Percentiles rank a stretch among this genome's conserved stretches.
These are phyloP conservation scores for Nicotiana otophora DNA, from an alignment of 257 asterid genomes.

Conservation along the genomic window DNA sequence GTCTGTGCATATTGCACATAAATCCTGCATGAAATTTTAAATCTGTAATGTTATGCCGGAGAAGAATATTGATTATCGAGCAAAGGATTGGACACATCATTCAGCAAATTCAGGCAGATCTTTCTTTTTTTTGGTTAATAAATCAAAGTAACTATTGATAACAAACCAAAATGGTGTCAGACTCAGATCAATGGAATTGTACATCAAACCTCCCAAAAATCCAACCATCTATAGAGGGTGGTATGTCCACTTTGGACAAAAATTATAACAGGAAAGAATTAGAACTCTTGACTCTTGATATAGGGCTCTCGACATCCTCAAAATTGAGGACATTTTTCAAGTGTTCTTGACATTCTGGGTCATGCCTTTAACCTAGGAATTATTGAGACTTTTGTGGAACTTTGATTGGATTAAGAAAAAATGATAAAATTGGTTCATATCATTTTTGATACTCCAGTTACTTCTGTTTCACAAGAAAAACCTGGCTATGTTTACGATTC, in stretches of 20 bases:
- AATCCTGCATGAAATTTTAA: slow-evolving; percentile 60
- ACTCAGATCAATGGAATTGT: neutral
- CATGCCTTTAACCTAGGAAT: neutral
- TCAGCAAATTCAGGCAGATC: neutral
- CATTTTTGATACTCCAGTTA: neutral
- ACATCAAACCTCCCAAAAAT: neutral
- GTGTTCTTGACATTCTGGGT: neutral
- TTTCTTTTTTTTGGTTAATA: neutral
- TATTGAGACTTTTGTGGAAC: neutral
- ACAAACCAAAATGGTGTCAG: neutral
- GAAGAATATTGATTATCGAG: slow-evolving; percentile 4
- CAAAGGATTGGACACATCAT: neutral
- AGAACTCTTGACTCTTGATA: neutral
- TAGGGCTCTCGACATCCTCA: neutral
- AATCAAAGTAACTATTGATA: slow-evolving; percentile 1
- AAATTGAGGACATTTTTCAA: neutral
- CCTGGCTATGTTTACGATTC: neutral
- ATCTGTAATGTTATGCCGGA: slow-evolving; percentile 17
- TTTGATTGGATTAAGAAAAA: neutral
- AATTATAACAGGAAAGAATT: neutral
- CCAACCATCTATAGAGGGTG: neutral
- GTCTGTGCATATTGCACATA: slow-evolving; percentile 93
- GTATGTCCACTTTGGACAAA: neutral
- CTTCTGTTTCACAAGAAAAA: neutral
- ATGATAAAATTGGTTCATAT: neutral